phyloP scores from a whole-genome alignment of 495 filamentous ascomycete species.

The Aspergillus steynii region DNA sequence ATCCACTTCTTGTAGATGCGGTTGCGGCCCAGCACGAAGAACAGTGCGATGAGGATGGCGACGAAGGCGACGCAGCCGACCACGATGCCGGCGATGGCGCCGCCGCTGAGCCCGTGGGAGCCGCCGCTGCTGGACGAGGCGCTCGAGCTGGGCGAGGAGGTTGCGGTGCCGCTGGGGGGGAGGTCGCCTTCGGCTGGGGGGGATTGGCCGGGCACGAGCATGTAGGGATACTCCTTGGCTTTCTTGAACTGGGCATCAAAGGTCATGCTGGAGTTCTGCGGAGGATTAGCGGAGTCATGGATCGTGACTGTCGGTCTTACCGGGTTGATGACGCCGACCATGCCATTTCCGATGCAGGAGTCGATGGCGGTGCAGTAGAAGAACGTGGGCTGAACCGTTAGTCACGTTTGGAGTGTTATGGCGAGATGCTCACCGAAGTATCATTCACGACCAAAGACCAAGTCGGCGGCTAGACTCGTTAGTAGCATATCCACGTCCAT shows the following conservation, averaged over 20 bases:
- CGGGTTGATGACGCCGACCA: slow-evolving; percentile 46
- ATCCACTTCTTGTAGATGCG: slow-evolving; percentile 39
- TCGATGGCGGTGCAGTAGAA: slow-evolving; percentile 43
- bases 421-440: slow-evolving; percentile 28
- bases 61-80: slow-evolving; percentile 35
- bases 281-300: not conserved
- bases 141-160: slow-evolving; percentile 11
- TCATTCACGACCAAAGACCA: slow-evolving; percentile 38
- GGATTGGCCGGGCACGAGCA: slow-evolving; percentile 41
- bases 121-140: not conserved
- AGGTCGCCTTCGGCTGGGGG: slow-evolving; percentile 36
- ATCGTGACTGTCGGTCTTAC: slow-evolving; percentile 18
- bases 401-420: slow-evolving; percentile 5
- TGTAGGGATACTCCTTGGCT: slow-evolving; percentile 36
- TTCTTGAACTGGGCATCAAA: slow-evolving; percentile 34
- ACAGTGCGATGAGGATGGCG: slow-evolving; percentile 32
- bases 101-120: slow-evolving; percentile 22
- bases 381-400: slow-evolving; percentile 31
- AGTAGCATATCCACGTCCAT: not conserved
- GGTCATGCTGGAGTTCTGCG: slow-evolving; percentile 34
- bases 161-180: slow-evolving; percentile 11
- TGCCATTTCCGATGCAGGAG: slow-evolving; percentile 42
- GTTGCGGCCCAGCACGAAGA: slow-evolving; percentile 44
- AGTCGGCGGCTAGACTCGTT: slow-evolving; percentile 29
- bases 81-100: slow-evolving; percentile 42